Percentiles rank a stretch among this genome's conserved stretches.
Evolutionary conservation across 2,329 filamentous ascomycete species (phyloP).

Genomic region (Dactylonectria estremocensis): DNA sequence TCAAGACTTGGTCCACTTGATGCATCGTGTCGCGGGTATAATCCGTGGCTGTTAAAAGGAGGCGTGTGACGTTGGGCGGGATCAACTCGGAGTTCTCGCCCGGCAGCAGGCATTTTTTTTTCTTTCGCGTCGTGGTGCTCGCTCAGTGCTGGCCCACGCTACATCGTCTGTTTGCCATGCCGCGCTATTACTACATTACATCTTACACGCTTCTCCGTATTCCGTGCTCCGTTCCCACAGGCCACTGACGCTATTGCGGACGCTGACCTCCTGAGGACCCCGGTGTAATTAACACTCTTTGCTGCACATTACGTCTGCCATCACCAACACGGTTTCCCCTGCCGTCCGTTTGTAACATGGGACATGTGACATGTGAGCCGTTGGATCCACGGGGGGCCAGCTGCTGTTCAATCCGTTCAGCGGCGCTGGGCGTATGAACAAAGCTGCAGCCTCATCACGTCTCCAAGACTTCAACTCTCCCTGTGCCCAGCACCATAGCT

Average conservation of each 20-base stretch:
- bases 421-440: slow-evolving; percentile 19
- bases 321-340: slow-evolving; percentile 37
- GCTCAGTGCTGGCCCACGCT: slow-evolving; percentile 17
- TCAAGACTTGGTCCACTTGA: slow-evolving; percentile 26
- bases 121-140: slow-evolving; percentile 1
- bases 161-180: slow-evolving; percentile 24
- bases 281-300: slow-evolving; percentile 33
- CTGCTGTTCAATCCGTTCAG: slow-evolving; percentile 31
- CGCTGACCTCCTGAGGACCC: slow-evolving; percentile 27
- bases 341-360: slow-evolving; percentile 10
- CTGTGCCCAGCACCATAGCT: slow-evolving; percentile 27
- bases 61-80: slow-evolving; percentile 38
- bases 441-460: slow-evolving; percentile 37
- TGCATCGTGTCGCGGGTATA: slow-evolving; percentile 41
- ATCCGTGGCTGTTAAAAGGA: slow-evolving; percentile 46
- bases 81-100: slow-evolving; percentile 14
- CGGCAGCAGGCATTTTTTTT: slow-evolving; percentile 22
- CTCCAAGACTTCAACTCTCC: slow-evolving; percentile 29
- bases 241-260: slow-evolving; percentile 34
- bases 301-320: slow-evolving; percentile 33
- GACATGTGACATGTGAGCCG: background rate
- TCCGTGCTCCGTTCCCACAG: slow-evolving; percentile 35
- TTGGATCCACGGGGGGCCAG: slow-evolving; percentile 32
- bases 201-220: slow-evolving; percentile 30
- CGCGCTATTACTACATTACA: slow-evolving; percentile 25